Evolutionary conservation across 2,329 filamentous ascomycete genomes (phyloP).

Genomic region (Dichotomopilus funicola): DNA sequence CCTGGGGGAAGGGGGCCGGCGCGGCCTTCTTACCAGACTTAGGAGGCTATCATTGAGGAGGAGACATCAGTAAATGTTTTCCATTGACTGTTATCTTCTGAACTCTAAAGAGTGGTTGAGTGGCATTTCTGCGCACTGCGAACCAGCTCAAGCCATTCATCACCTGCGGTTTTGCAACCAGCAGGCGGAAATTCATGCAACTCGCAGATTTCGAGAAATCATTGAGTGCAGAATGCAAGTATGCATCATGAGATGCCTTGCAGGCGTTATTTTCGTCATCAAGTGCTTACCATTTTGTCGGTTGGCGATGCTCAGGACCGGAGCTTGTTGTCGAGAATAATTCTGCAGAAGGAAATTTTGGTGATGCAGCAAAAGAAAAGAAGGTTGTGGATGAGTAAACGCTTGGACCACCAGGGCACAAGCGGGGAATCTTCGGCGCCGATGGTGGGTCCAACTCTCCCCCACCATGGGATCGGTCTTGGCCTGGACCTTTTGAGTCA

Average conservation of each 20-base stretch:
- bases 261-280: conserved; percentile 26
- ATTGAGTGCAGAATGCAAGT: conserved; percentile 25
- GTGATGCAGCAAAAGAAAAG: conserved; percentile 16
- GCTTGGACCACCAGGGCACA: conserved; percentile 21
- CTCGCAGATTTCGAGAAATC: conserved; percentile 30
- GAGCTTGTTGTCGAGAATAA: conserved; percentile 33
- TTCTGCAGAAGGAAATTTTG: conserved; percentile 20
- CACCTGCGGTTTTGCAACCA: conserved; percentile 43
- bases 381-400: conserved; percentile 23
- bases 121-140: conserved; percentile 48
- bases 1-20: conserved; percentile 90
- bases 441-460: too few species aligned
- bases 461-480: background rate
- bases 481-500: background rate
- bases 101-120: conserved; percentile 78
- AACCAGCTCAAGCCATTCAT: conserved; percentile 61
- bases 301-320: conserved; percentile 44
- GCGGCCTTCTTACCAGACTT: conserved; percentile 98
- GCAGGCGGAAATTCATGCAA: conserved; percentile 36
- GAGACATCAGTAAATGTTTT: conserved; percentile 91
- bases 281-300: conserved; percentile 57
- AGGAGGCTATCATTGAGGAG: conserved; percentile 99
- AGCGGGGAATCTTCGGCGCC: conserved; percentile 18
- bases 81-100: conserved; percentile 69
- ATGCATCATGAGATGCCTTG: conserved; percentile 23